These are phyloP conservation scores for Tetrapisispora fleetii DNA, from an alignment of 805 yeast species.

Conservation along the genomic window DNA sequence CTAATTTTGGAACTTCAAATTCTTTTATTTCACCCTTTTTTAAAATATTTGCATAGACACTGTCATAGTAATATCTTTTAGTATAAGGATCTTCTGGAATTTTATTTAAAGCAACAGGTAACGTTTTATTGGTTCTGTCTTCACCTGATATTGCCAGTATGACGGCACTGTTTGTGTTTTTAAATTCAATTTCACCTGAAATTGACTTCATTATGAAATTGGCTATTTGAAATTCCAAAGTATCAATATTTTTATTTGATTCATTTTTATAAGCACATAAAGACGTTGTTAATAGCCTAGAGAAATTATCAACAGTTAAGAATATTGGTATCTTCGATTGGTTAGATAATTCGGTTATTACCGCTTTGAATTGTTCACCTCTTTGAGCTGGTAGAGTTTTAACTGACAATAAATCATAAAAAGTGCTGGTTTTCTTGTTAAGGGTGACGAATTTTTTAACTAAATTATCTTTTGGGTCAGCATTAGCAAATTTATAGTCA, in stretches of 20 bases:
- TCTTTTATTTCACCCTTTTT: constrained; percentile 29
- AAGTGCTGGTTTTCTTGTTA: constrained; percentile 22
- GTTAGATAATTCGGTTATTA: constrained; percentile 44
- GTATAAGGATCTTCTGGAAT: constrained; percentile 48
- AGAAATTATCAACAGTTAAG: constrained; percentile 66
- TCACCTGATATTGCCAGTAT: constrained; percentile 53
- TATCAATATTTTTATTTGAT: constrained; percentile 45
- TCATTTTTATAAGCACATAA: constrained; percentile 51
- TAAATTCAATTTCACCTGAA: constrained; percentile 43
- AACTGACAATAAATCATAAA: constrained; percentile 36
- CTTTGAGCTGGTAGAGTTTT: constrained; percentile 32
- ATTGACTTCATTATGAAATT: constrained; percentile 43
- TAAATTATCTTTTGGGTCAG: constrained; percentile 24
- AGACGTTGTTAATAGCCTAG: constrained; percentile 46
- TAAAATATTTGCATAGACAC: constrained; percentile 42
- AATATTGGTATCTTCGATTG: constrained; percentile 49
- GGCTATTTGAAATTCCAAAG: constrained; percentile 55
- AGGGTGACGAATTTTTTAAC: constrained; percentile 23
- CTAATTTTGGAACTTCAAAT: constrained; percentile 36
- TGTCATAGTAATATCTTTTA: constrained; percentile 40
- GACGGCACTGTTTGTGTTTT: constrained; percentile 47
- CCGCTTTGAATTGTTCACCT: constrained; percentile 40
- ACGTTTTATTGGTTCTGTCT: constrained; percentile 43
- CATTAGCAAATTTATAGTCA: constrained; percentile 28
- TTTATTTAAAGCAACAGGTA: constrained; percentile 49